Evolutionary conservation across 768 basidiomycete species (phyloP).

Genomic region (Tubosaeta sp.): DNA sequence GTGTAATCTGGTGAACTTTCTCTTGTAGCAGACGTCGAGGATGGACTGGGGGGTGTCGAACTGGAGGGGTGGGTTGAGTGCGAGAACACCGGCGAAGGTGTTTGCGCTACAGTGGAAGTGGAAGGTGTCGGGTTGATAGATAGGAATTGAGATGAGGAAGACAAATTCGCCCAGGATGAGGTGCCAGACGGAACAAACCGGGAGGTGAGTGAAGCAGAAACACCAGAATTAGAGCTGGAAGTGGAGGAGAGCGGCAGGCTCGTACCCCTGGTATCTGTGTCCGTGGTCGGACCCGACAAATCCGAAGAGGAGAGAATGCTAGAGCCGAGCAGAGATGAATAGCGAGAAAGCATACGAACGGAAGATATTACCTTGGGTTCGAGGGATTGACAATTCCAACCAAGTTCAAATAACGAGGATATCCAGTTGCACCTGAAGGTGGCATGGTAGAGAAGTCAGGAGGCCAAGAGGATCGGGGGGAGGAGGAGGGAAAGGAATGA

Average conservation of each 20-base stretch:
- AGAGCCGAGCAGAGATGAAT: slow-evolving; percentile 3
- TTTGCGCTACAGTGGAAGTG: background rate
- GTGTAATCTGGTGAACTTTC: background rate
- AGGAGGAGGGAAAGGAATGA: background rate
- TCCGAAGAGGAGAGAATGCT: slow-evolving; percentile 1
- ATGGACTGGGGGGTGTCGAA: background rate
- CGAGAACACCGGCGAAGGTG: slow-evolving; percentile 5
- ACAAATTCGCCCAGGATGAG: background rate
- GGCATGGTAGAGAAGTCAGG: slow-evolving; percentile 3
- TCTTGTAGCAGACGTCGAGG: background rate
- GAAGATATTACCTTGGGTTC: slow-evolving; percentile 11
- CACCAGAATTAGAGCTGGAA: slow-evolving; percentile 16
- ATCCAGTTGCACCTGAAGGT: background rate
- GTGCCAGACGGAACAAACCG: background rate
- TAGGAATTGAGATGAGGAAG: background rate
- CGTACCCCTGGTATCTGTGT: slow-evolving; percentile 18
- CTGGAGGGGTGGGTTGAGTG: background rate
- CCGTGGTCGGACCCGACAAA: background rate
- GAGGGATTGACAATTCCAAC: background rate
- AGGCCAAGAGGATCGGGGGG: slow-evolving; percentile 1
- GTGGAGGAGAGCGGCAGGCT: slow-evolving; percentile 5
- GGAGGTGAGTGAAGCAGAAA: slow-evolving; percentile 4
- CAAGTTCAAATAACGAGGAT: background rate
- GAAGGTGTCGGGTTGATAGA: background rate
- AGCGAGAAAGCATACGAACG: background rate